Evolutionary conservation across 257 asterid genomes (phyloP).

Genomic region (Scutellaria galericulata): DNA sequence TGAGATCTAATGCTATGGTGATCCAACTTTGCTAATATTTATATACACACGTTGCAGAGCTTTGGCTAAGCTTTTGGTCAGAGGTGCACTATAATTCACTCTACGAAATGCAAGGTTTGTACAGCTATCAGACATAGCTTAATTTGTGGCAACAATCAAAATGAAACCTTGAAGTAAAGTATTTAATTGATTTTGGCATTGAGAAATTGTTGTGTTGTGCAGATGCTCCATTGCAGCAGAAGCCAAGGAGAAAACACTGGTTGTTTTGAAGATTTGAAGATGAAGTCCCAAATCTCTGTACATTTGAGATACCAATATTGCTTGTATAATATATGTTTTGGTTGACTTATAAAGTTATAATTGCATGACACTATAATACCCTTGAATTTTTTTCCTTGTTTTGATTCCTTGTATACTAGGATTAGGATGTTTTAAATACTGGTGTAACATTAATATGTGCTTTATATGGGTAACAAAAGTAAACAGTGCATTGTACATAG

Average conservation of each 20-base stretch:
- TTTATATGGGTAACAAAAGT: not conserved
- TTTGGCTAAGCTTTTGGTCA: constrained; percentile 78
- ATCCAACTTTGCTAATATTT: not conserved
- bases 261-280: constrained; percentile 34
- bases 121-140: not conserved
- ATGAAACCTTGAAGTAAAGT: constrained; percentile 1
- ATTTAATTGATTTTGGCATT: constrained; percentile 4
- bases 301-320: constrained; percentile 13
- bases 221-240: constrained; percentile 53
- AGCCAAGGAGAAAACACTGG: constrained; percentile 61
- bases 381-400: not conserved
- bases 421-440: not conserved
- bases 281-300: constrained; percentile 8
- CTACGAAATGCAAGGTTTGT: constrained; percentile 57
- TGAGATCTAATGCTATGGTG: not conserved
- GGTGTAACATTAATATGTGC: not conserved
- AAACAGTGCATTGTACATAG: not conserved
- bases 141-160: not conserved
- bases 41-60: constrained; percentile 48
- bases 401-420: not conserved
- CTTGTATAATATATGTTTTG: constrained; percentile 5
- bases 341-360: not conserved
- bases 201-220: constrained; percentile 25
- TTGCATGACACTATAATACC: not conserved
- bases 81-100: constrained; percentile 79